Percentiles rank a stretch among this genome's conserved stretches.
phyloP scores from a whole-genome alignment of 1,284 basidiomycete species.

The Schizophyllum commune region DNA sequence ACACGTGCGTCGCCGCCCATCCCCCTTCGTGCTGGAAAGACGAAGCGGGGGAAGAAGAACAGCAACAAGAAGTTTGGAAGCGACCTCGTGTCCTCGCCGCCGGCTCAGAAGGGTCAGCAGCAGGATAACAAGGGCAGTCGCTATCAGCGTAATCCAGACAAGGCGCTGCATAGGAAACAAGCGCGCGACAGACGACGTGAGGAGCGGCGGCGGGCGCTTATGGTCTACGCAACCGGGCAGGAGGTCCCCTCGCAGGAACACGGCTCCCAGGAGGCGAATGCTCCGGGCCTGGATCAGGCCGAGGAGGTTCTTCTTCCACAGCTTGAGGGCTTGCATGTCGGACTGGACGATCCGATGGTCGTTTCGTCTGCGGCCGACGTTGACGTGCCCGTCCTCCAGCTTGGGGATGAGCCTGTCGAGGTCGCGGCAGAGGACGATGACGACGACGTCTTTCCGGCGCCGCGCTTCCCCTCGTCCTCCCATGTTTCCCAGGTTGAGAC shows the following conservation, averaged over 20 bases:
- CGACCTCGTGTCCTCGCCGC: neutral
- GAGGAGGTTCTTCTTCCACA: constrained; percentile 17
- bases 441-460: constrained; percentile 32
- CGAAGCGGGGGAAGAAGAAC: constrained; percentile 31
- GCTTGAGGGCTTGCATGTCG: constrained; percentile 26
- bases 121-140: constrained; percentile 3
- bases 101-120: too few relatives aligned
- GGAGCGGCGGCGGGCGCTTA: constrained; percentile 24
- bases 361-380: constrained; percentile 7
- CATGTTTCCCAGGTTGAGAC: constrained; percentile 10
- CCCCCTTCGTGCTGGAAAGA: constrained; percentile 21
- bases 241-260: neutral
- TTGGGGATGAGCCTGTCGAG: constrained; percentile 1
- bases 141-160: constrained; percentile 11
- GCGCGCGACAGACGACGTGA: constrained; percentile 43
- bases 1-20: constrained; percentile 28
- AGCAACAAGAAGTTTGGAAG: constrained; percentile 13
- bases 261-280: neutral
- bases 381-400: constrained; percentile 14
- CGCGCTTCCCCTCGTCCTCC: constrained; percentile 19
- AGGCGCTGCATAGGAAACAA: constrained; percentile 32
- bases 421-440: constrained; percentile 22
- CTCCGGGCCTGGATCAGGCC: constrained; percentile 1
- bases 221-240: constrained; percentile 15
- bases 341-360: constrained; percentile 14